These are phyloP conservation scores for Adansonia digitata DNA, from an alignment of 345 rosid species.

Conservation along the genomic window DNA sequence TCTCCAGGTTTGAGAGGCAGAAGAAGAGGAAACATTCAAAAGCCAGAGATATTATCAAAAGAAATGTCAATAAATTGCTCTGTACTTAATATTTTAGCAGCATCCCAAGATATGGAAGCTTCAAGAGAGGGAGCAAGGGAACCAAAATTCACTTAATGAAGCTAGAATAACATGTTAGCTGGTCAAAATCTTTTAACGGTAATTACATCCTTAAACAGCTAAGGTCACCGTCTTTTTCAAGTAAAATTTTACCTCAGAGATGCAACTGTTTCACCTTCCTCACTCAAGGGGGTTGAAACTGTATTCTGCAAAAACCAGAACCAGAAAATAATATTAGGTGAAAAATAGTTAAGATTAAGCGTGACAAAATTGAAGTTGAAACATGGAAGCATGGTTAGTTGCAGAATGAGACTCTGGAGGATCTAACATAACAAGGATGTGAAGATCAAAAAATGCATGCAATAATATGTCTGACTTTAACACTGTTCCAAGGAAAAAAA, in stretches of 20 bases:
- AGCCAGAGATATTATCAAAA: neutral
- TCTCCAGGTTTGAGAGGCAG: neutral
- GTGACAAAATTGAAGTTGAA: neutral
- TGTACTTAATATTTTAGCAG: neutral
- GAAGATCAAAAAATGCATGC: neutral
- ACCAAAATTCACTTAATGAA: neutral
- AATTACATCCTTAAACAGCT: neutral
- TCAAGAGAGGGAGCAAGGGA: neutral
- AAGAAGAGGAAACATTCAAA: neutral
- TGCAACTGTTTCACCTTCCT: conserved; percentile 5
- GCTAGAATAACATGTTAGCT: neutral
- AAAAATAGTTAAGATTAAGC: neutral
- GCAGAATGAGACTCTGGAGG: neutral
- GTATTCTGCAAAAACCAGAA: neutral
- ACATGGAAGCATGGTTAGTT: neutral
- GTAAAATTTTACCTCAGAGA: conserved; percentile 6
- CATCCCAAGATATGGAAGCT: neutral
- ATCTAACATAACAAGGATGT: neutral
- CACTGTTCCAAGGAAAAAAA: neutral
- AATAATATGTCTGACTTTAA: neutral
- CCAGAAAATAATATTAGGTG: neutral
- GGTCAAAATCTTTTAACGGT: neutral
- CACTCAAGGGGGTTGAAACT: conserved; percentile 3
- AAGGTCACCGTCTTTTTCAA: neutral
- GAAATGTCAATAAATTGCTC: neutral